Base-by-base conservation (phyloP, 192 early-diverging fungal genomes). In the Dissophora ornata region DNA sequence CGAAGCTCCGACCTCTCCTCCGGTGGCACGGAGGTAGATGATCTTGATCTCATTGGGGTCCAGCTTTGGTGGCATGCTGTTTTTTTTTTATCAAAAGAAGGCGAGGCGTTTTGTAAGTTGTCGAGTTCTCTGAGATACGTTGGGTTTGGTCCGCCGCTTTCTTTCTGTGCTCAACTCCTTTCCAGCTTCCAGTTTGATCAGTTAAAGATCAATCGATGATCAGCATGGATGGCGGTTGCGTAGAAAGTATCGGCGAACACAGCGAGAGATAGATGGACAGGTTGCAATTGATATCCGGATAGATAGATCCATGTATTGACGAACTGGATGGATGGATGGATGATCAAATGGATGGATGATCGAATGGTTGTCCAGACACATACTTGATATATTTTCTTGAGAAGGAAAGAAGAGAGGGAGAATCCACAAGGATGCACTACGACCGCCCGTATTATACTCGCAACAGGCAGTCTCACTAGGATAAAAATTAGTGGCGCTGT, bases 1-100 rank as follows among this genome's bases (percentile, higher is more conserved):
- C 79, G 95, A 95, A 87, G 95, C 93, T 88, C 93, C 94, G 78
- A 98, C 96, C 82, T 85, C 96, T 88, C 96, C 96, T 90, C 97
- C 97, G 79, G 95, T 97, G 71, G 95, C 89, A 78, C 97, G 91
- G 86, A 99, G 93, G 85, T 94, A 92, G 84, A 98, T 88, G 64
- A 85, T 84, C 80, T 87, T 89, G 70, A 94, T 83, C 80, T 88
- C 91, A 73, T 69, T 82, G 59, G 94, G 89, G 83, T 96, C 94
- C 81, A 92, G 85, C 90, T 96, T 94, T 81, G 93, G 94, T 67
- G 94, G 94, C 92, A 94, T 94, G 61, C 63, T 81, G 62, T 75
- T 45, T 13, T 32, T 32, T n/a, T n/a, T n/a, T n/a, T n/a, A n/a
- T n/a, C 47, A 9, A 47, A 38, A 50, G 15, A 53, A 18, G 49